Evolutionary conservation across 495 filamentous ascomycete genomes (phyloP), one percentile per base, ranked within the genome.

Genomic region (Trypethelium eluteriae): DNA sequence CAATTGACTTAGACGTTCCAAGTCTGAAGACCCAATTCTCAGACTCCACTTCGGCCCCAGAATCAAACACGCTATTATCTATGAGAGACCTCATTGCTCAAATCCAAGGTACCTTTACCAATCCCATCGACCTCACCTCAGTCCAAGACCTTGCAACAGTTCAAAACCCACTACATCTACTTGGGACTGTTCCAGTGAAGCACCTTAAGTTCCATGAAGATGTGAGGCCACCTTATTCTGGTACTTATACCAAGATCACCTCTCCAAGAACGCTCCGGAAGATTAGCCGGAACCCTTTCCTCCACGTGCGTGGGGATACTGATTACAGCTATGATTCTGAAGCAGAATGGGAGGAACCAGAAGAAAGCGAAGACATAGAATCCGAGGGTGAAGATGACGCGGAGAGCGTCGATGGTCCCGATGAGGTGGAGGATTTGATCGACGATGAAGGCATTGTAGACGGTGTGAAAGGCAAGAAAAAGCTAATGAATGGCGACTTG

Each of bases 261-360:
- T 78, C 85, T 6, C 71, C 73, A n/a, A 69, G 68, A 0, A 77
- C 83, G 32, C 80, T 87, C 4, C 70, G 73, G 10, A 86, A 79
- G 66, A 72, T 95, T 3, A 85, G 86, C n/a, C 82, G 89, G 2
- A 90, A 88, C 44, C 92, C 94, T 0, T 85, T 86, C 63, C 73
- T 80, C 38, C 84, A 83, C 50, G 76, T 73, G 9, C 70, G 94
- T 6, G 86, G 89, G 2, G 81, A 88, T 2, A 81, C 86, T n/a
- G 81, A 95, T 72, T 98, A 99, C 74, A 92, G 94, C 68, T 96
- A 97, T 71, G 94, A 98, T 72, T 97, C 93, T 0, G 94, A 99
- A 74, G 93, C 89, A 0, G 95, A 97, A 76, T 98, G 94, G 91
- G 88, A 91, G 69, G 86, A 88, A 70, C 84, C 86, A 2, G 89